Percentiles rank a stretch among this genome's conserved stretches.
phyloP scores from a whole-genome alignment of 176 grass and related monocot genomes.

The Oryza meridionalis region DNA sequence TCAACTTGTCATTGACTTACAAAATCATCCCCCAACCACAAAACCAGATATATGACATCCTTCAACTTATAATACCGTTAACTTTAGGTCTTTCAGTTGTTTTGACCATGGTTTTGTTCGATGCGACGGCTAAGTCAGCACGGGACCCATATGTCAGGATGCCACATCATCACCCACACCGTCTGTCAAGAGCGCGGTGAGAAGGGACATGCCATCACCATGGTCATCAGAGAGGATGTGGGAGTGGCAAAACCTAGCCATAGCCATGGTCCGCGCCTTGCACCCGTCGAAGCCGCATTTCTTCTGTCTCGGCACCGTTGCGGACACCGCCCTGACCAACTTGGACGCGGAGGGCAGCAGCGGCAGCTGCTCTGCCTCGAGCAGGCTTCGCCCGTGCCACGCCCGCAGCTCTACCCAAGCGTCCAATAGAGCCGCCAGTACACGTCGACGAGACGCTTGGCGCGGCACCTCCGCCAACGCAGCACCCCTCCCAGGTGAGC shows the following conservation, averaged over 20 bases:
- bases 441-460: slow-evolving; percentile 43
- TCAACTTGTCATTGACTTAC: too few species aligned
- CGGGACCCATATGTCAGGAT: too few species aligned
- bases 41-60: too few species aligned
- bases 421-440: slow-evolving; percentile 77
- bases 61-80: too few species aligned
- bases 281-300: slow-evolving; percentile 79
- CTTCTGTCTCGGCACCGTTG: slow-evolving; percentile 46
- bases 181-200: too few species aligned
- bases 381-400: slow-evolving; percentile 64
- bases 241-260: slow-evolving; percentile 72
- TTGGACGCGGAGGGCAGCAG: background rate
- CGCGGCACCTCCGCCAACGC: slow-evolving; percentile 54
- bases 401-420: slow-evolving; percentile 73
- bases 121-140: too few species aligned
- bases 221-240: slow-evolving; percentile 70
- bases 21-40: too few species aligned
- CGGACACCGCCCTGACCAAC: slow-evolving; percentile 29
- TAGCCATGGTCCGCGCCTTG: slow-evolving; percentile 86
- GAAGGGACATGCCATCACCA: too few species aligned
- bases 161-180: too few species aligned
- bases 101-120: too few species aligned
- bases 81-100: too few species aligned
- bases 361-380: slow-evolving; percentile 47
- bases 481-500: slow-evolving; percentile 78